Evolutionary conservation across 192 early-diverging fungal genomes (phyloP).

Genomic region (Cladochytrium replicatum): DNA sequence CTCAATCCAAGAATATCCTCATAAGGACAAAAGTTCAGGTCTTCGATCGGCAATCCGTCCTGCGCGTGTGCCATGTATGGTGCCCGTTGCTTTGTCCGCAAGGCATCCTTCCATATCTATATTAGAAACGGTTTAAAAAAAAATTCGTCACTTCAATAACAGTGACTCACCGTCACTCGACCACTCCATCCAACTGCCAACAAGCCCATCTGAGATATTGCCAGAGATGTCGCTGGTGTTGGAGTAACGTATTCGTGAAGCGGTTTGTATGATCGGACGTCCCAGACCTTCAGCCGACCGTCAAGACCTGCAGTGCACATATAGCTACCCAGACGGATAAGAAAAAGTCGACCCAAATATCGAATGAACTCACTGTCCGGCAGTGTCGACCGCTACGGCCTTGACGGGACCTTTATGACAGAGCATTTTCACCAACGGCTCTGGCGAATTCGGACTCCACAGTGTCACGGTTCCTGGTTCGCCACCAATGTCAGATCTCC

Average conservation of each 20-base stretch:
- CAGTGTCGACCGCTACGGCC: slow-evolving; percentile 68
- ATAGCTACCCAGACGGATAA: no score
- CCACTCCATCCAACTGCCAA: slow-evolving; percentile 75
- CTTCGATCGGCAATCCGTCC: slow-evolving; percentile 37
- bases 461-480: slow-evolving; percentile 69
- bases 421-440: slow-evolving; percentile 89
- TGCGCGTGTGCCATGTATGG: slow-evolving; percentile 84
- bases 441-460: slow-evolving; percentile 78
- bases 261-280: slow-evolving; percentile 71
- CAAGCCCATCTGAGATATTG: slow-evolving; percentile 76
- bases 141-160: no score
- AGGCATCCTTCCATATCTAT: slow-evolving; percentile 81
- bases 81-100: slow-evolving; percentile 57
- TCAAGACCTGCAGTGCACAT: slow-evolving; percentile 91
- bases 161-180: slow-evolving; percentile 47
- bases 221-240: slow-evolving; percentile 65
- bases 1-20: slow-evolving; percentile 92
- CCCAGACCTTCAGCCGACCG: slow-evolving; percentile 85
- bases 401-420: slow-evolving; percentile 81
- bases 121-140: slow-evolving; percentile 4
- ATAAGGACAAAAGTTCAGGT: slow-evolving; percentile 76
- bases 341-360: no score
- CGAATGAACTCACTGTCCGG: slow-evolving; percentile 27
- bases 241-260: slow-evolving; percentile 74
- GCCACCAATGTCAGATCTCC: no score